Percentiles rank a stretch among this genome's conserved stretches.
Evolutionary conservation across 257 asterid genomes (phyloP).

Genomic region (Fraxinus quadrangulata): DNA sequence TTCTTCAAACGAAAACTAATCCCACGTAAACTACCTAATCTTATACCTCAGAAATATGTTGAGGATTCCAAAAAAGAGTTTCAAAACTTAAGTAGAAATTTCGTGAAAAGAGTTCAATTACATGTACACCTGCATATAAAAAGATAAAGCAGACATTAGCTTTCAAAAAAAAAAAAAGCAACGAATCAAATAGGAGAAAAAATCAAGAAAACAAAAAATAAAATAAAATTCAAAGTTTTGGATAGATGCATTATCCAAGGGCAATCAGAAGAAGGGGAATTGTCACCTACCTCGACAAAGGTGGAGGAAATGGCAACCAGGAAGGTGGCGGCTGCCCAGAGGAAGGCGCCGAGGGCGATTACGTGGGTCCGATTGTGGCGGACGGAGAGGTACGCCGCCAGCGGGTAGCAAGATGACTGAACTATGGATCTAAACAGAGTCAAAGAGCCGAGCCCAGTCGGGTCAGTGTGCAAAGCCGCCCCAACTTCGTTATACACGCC

Average conservation of each 20-base stretch:
- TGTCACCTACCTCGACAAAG: constrained; percentile 50
- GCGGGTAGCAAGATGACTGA: constrained; percentile 80
- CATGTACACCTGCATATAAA: background rate
- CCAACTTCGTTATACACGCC: constrained; percentile 92
- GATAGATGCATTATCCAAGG: background rate
- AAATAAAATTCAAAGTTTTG: background rate
- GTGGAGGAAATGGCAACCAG: constrained; percentile 69
- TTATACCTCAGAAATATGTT: background rate
- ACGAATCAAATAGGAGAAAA: background rate
- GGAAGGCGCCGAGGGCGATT: constrained; percentile 76
- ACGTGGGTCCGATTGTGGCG: constrained; percentile 75
- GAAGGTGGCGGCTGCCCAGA: constrained; percentile 90
- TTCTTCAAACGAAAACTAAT: background rate
- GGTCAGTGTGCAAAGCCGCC: constrained; percentile 76
- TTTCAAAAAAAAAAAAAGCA: background rate
- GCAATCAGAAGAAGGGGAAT: background rate
- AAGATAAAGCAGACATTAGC: background rate
- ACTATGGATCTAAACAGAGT: constrained; percentile 78
- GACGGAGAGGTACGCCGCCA: constrained; percentile 74
- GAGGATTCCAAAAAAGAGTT: background rate
- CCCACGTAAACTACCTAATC: background rate
- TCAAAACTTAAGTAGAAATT: background rate
- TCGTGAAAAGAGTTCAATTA: background rate
- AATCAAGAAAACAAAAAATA: background rate
- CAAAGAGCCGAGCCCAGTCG: constrained; percentile 77